Evolutionary conservation across 129 eudicot genomes (phyloP), one percentile per base, ranked within the genome.

Genomic region (Flaveria trinervia): DNA sequence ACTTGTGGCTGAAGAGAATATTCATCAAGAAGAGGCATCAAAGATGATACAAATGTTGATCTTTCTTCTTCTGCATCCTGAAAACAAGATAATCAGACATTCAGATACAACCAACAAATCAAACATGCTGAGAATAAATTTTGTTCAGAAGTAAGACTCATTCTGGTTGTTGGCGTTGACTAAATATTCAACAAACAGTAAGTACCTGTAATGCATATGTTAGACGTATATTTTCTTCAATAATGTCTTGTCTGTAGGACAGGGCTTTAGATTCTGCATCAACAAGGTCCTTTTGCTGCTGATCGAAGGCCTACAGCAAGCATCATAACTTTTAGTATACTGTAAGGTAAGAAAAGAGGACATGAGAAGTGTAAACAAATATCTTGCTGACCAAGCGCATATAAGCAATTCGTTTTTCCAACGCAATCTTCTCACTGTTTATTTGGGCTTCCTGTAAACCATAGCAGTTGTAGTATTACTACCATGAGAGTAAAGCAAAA

Each of bases 201-300:
- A 28, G 68, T 14, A 62, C 98, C 98, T 93, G 92, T 73, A 93
- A 83, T 67, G 97, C 96, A 84, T 93, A 93, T 7, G 97, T 83
- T 71, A 93, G 95, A 55, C 96, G 98, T 67, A 93, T 89, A 84
- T 93, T 93, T 83, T 93, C 98, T 83, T 93, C 98, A 78, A 93
- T 86, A 80, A 93, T 84, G 70, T 91, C 97, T 84, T 91, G 98
- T 80, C 98, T 89, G 70, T 93, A 93, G 55, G 98, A 86, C 52
- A 93, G 85, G 67, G 98, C 98, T 91, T 89, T 91, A 49, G 96
- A 89, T 41, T 91, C 92, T 16, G 98, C 97, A 82, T 87, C 93
- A 87, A 91, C 89, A 13, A 93, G 92, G 74, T 93, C 98, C 79
- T 87, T 97, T 49, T 93, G 97, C 85, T 93, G 98, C 87, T 93